phyloP scores from a whole-genome alignment of 805 yeast species.

The Yarrowia sp. region DNA sequence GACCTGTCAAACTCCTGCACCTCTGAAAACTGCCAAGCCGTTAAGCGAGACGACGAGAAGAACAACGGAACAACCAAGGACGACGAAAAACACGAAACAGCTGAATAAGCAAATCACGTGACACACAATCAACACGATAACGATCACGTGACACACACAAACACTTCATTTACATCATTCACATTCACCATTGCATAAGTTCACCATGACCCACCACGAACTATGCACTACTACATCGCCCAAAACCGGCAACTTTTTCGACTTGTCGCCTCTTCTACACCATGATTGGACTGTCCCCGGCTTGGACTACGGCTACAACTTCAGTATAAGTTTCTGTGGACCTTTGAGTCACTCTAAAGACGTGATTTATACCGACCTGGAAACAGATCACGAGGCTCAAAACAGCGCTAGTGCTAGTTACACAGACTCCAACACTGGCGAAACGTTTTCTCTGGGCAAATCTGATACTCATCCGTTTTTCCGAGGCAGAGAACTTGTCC shows the following conservation, averaged over 20 bases:
- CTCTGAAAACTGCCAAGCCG: too few relatives aligned
- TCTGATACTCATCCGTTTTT: slow-evolving; percentile 57
- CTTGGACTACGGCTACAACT: slow-evolving; percentile 66
- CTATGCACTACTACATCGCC: slow-evolving; percentile 38
- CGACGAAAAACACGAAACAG: background rate
- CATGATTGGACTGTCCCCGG: slow-evolving; percentile 70
- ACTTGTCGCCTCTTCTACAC: slow-evolving; percentile 43
- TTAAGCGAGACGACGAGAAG: background rate
- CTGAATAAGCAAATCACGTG: background rate
- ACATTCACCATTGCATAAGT: background rate
- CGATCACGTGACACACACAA: background rate
- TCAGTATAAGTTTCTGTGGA: slow-evolving; percentile 65
- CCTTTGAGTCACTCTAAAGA: background rate
- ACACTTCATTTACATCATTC: background rate
- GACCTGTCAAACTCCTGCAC: too few relatives aligned
- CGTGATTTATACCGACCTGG: background rate
- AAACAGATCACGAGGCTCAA: slow-evolving; percentile 37
- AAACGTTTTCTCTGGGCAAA: slow-evolving; percentile 55
- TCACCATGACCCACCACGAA: background rate
- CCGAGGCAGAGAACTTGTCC: slow-evolving; percentile 66
- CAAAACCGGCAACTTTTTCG: slow-evolving; percentile 44
- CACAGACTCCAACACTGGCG: slow-evolving; percentile 44
- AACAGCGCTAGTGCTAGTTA: slow-evolving; percentile 55
- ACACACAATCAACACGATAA: background rate
- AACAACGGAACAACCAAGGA: background rate